phyloP scores from a whole-genome alignment of 73 alveolate genomes.

The Uronychia binucleata region DNA sequence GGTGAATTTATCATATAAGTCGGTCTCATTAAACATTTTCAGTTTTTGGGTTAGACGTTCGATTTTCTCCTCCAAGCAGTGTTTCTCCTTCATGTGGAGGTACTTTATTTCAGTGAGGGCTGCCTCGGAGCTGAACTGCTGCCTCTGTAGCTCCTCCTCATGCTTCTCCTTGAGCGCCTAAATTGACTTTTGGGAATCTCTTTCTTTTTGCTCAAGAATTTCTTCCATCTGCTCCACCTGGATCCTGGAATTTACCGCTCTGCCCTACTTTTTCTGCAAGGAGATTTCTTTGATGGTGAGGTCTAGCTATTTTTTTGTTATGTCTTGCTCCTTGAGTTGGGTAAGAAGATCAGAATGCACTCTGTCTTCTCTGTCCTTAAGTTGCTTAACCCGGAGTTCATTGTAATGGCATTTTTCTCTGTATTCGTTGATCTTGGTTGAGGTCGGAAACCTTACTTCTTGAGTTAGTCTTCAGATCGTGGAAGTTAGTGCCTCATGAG shows the following conservation, averaged over 20 bases:
- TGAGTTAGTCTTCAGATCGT: neutral
- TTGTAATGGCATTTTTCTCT: neutral
- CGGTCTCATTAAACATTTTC: neutral
- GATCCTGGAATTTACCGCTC: neutral
- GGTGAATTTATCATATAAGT: neutral
- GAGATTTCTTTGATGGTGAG: neutral
- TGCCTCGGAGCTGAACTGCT: neutral
- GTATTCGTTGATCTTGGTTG: neutral
- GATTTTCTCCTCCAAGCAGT: neutral
- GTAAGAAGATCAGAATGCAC: neutral
- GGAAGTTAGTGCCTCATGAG: neutral
- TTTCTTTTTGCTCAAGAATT: neutral
- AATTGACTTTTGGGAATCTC: neutral
- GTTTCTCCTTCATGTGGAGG: neutral
- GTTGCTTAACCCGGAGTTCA: neutral
- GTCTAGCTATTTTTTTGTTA: neutral
- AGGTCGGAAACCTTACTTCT: neutral
- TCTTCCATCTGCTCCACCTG: neutral
- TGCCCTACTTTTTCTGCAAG: neutral
- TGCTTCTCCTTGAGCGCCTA: neutral
- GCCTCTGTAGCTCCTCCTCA: neutral
- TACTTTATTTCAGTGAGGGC: neutral
- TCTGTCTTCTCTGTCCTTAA: neutral
- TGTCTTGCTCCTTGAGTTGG: neutral
- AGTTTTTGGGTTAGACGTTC: neutral